Evolutionary conservation across 2,329 filamentous ascomycete species (phyloP), one percentile per base, ranked within the genome.

Genomic region (Aspergillus pseudoterreus): DNA sequence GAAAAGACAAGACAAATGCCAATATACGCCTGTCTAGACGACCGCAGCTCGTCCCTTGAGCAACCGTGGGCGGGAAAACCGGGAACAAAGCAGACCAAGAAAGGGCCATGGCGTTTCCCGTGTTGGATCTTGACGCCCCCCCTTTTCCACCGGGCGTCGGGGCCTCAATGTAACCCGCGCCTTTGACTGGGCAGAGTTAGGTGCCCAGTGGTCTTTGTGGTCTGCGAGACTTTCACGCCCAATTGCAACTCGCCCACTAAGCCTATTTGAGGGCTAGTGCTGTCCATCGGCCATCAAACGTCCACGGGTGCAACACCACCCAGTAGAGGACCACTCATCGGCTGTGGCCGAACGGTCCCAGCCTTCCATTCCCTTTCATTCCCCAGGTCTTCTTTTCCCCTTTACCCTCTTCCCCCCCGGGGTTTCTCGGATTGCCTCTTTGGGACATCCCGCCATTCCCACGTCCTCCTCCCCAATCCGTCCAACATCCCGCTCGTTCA

Each of bases 391-490:
- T 14, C 3, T 21, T 39, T 44, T 36, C 12, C 14, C 17, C 17
- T 19, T 12, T 15, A 33, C 9, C 24, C 11, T 24, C n/a, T 43
- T 8, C 35, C 14, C 17, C 17, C 35, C 14, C 17, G 27, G 46
- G 46, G 51, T 14, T 50, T 47, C 15, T 32, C 50, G 50, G 50
- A 30, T 52, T 46, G 22, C 53, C 53, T 52, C 27, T 52, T 55
- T 38, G 14, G 50, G 53, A 30, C 15, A 41, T 52, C 21, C 50
- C 45, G 45, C n/a, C 24, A 21, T 17, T 15, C 24, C 32, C 53
- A 50, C 45, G 27, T 49, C 52, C 36, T 19, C n/a, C 35, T 9
- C 14, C 8, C 35, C 12, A n/a, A n/a, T 38, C 11, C 35, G 11
- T n/a, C 35, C 14, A 38, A n/a, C 14, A n/a, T 38, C 17, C 21